Percentiles rank a stretch among this genome's conserved stretches.
phyloP scores from a whole-genome alignment of 1,284 basidiomycete genomes.

The Heterobasidion occidentale region DNA sequence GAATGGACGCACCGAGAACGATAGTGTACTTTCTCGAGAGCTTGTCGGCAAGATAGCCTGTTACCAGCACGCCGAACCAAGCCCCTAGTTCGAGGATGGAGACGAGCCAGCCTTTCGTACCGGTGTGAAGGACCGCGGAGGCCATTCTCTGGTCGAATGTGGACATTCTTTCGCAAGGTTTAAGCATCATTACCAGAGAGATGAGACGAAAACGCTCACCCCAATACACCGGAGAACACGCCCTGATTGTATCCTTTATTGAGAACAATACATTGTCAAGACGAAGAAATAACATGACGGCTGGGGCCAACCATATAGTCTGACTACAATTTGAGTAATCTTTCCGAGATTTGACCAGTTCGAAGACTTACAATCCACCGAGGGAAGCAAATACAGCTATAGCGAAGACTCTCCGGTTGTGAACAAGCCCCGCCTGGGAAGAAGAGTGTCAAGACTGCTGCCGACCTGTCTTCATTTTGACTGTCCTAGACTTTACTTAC shows the following conservation, averaged over 20 bases:
- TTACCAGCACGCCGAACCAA: slow-evolving; percentile 64
- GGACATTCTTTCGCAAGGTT: slow-evolving; percentile 29
- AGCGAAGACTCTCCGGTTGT: slow-evolving; percentile 51
- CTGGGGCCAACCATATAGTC: slow-evolving; percentile 38
- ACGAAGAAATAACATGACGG: too few species aligned
- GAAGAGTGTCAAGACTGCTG: not conserved
- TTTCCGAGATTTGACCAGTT: slow-evolving; percentile 2
- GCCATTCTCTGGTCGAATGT: slow-evolving; percentile 50
- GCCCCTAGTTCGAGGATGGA: slow-evolving; percentile 65
- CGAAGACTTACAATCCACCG: slow-evolving; percentile 51
- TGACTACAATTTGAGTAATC: slow-evolving; percentile 12
- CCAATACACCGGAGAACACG: slow-evolving; percentile 66
- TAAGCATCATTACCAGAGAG: not conserved
- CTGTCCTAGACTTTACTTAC: slow-evolving; percentile 26
- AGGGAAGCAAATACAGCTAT: slow-evolving; percentile 68
- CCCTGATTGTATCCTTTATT: slow-evolving; percentile 52
- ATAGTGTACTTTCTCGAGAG: slow-evolving; percentile 68
- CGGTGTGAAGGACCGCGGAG: slow-evolving; percentile 38
- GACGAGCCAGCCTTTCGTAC: slow-evolving; percentile 61
- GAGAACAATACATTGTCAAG: too few species aligned
- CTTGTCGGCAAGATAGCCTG: slow-evolving; percentile 64
- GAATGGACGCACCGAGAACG: slow-evolving; percentile 36
- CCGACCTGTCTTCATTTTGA: not conserved
- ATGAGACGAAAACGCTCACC: slow-evolving; percentile 23
- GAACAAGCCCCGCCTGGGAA: slow-evolving; percentile 48